Conservation (phyloP, 495 filamentous ascomycete species). For the Jackrogersella multiformis region DNA sequence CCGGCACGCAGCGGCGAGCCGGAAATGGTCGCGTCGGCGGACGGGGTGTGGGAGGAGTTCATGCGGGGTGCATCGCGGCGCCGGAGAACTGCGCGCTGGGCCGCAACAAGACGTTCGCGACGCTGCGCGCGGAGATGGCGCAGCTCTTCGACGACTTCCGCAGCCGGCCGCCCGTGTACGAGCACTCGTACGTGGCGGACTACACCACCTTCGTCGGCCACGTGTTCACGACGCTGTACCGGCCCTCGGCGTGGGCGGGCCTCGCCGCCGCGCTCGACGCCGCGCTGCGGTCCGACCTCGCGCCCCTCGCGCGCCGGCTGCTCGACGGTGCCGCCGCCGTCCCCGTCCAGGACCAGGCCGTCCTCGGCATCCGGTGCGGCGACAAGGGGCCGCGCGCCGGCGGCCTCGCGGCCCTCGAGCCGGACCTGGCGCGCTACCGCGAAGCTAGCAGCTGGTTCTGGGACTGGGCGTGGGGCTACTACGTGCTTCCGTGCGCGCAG, state of each 20-base stretch:
- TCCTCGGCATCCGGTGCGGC: slow-evolving; percentile 44
- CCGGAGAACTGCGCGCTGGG: slow-evolving; percentile 45
- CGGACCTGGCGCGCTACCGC: slow-evolving; percentile 9
- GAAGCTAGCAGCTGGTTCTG: slow-evolving; percentile 31
- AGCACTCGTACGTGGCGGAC: slow-evolving; percentile 39
- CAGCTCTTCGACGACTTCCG: slow-evolving; percentile 43
- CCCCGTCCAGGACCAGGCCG: slow-evolving; percentile 29
- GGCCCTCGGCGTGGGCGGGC: not conserved
- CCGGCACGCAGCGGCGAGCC: slow-evolving; percentile 29
- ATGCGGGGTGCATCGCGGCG: slow-evolving; percentile 42
- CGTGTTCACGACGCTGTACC: slow-evolving; percentile 41
- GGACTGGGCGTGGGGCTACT: slow-evolving; percentile 31
- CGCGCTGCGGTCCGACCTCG: slow-evolving; percentile 10
- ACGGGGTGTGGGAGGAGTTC: slow-evolving; percentile 45
- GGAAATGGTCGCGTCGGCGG: slow-evolving; percentile 44
- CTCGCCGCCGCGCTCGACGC: slow-evolving; percentile 24
- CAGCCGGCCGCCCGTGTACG: slow-evolving; percentile 41
- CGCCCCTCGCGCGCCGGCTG: not conserved
- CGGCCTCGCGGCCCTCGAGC: slow-evolving; percentile 29
- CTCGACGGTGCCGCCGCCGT: not conserved
- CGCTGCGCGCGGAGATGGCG: slow-evolving; percentile 44
- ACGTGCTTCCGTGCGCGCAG: slow-evolving; percentile 48
- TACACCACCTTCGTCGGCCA: slow-evolving; percentile 31
- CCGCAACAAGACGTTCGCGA: slow-evolving; percentile 42
- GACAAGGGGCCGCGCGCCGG: slow-evolving; percentile 35